A percentile compares a stretch with the other conserved stretches of the same genome.
phyloP scores from a whole-genome alignment of 306 rosid genomes.

The Benincasa hispida region DNA sequence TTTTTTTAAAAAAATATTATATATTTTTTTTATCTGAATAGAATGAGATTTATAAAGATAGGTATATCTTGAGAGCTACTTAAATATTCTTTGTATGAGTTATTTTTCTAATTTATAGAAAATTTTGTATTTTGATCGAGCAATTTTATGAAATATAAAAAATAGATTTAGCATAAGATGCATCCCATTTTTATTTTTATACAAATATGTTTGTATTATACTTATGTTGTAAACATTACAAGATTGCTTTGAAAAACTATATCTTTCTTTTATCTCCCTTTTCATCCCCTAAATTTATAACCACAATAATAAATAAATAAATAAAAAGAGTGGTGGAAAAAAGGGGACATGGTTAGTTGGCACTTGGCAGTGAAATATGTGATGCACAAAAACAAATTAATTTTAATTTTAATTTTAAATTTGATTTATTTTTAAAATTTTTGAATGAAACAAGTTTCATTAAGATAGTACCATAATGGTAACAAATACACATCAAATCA shows the following conservation, averaged over 20 bases:
- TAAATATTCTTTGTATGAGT: no score
- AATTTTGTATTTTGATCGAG: no score
- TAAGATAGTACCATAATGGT: neutral
- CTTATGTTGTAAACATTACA: neutral
- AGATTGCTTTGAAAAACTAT: neutral
- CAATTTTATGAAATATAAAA: no score
- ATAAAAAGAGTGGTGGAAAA: neutral
- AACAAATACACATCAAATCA: constrained; percentile 9
- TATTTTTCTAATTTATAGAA: no score
- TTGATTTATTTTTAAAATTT: no score
- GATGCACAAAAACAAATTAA: no score
- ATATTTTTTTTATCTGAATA: no score
- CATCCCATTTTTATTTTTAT: neutral
- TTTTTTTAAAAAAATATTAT: no score
- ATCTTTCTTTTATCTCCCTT: neutral
- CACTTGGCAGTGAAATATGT: neutral
- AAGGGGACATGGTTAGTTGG: constrained; percentile 2
- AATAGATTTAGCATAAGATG: no score
- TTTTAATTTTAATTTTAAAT: no score
- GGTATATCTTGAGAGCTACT: no score
- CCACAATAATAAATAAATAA: neutral
- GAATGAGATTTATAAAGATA: no score
- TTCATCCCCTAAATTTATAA: neutral
- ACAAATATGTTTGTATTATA: neutral
- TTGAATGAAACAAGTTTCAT: neutral